Base-by-base conservation (phyloP, 768 basidiomycete genomes). In the Xerocomellus chrysenteron region DNA sequence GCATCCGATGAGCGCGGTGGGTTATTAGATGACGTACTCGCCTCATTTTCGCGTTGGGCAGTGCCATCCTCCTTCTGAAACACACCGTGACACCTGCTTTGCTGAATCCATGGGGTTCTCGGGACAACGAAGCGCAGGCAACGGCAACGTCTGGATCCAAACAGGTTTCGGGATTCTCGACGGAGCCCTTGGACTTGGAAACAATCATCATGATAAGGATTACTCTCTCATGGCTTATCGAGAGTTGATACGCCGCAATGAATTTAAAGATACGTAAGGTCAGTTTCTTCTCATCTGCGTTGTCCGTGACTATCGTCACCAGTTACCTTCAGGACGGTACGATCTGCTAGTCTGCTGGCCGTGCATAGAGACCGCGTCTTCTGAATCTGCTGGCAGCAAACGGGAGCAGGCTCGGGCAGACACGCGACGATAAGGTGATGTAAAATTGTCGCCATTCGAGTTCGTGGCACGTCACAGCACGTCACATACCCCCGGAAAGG, bases 191-290 rank as follows among this genome's bases (percentile, higher is more conserved):
- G 30, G 7, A 26, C 24, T 30, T 35, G 33, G 32, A 41, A 51
- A n/a, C 17, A 14, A 28, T 39, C 26, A 5, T 26, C 26, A 44
- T 5, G 61, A 62, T 62, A 62, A 60, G 57, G 43, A 64, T 49
- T 47, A 40, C 21, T 50, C 40, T 50, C 40, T 47, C 61, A 40
- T 35, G 39, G 26, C 39, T 58, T 58, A 39, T 47, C 55, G 19
- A 56, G n/a, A 6, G 49, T 24, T 24, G 17, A 3, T 5, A 9
- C 9, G 35, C 24, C 35, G 26, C 54, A 14, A 53, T 19, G 40
- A 21, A 21, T 21, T 21, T 21, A 21, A 21, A 21, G 36, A 37
- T 47, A 60, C 59, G 59, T 56, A 61, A 61, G 8, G 48, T 60
- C 5, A 16, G 5, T 60, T 32, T 43, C 41, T 14, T 40, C 28